Conservation (phyloP, 108 stramenopile genomes). For the Skeletonema marinoi region DNA sequence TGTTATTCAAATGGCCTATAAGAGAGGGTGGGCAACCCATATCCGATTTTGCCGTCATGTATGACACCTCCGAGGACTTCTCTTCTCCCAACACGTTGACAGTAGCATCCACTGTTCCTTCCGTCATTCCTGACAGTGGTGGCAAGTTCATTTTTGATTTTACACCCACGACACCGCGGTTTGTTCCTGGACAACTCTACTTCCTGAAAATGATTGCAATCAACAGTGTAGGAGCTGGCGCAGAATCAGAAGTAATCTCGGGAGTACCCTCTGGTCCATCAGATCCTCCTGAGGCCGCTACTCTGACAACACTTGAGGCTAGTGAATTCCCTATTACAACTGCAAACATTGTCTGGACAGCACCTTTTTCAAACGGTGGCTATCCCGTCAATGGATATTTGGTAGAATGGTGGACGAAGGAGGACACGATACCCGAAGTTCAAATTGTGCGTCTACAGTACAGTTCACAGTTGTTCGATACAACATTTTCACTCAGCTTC, state of each 20-base stretch:
- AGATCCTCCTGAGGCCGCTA: slow-evolving; percentile 24
- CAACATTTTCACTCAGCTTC: slow-evolving; percentile 57
- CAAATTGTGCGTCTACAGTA: slow-evolving; percentile 50
- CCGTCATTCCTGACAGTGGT: slow-evolving; percentile 22
- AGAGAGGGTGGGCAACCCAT: slow-evolving; percentile 66
- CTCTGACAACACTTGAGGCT: slow-evolving; percentile 25
- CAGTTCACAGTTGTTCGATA: slow-evolving; percentile 25
- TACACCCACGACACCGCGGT: slow-evolving; percentile 27
- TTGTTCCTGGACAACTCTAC: slow-evolving; percentile 56
- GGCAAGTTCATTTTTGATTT: slow-evolving; percentile 39
- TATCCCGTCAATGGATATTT: slow-evolving; percentile 61
- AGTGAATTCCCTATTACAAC: slow-evolving; percentile 51
- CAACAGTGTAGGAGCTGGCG: slow-evolving; percentile 60
- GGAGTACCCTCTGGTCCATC: slow-evolving; percentile 35
- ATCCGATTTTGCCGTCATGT: slow-evolving; percentile 56
- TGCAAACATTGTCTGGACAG: slow-evolving; percentile 54
- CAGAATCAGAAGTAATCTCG: slow-evolving; percentile 29
- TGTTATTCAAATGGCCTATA: slow-evolving; percentile 58
- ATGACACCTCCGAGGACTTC: slow-evolving; percentile 47
- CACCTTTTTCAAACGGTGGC: slow-evolving; percentile 44
- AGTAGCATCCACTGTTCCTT: slow-evolving; percentile 13
- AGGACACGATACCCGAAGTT: slow-evolving; percentile 53
- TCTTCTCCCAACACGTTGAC: slow-evolving; percentile 18
- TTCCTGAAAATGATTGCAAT: slow-evolving; percentile 61
- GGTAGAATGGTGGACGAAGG: slow-evolving; percentile 67